Evolutionary conservation across 2,329 filamentous ascomycete genomes (phyloP).

Genomic region (Parascedosporium putredinis): DNA sequence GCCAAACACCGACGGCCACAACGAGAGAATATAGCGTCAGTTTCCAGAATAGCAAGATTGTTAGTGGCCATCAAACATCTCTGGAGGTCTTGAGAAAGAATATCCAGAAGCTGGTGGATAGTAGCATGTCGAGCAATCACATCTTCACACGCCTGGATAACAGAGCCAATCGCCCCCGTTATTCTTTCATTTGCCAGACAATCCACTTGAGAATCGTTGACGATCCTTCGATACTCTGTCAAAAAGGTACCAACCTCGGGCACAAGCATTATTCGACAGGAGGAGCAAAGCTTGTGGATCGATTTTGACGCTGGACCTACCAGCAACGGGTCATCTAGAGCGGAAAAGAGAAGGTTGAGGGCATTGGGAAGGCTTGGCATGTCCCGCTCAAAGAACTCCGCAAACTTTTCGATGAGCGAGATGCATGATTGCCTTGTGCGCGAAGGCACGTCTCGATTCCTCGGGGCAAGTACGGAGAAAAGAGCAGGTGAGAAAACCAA

Average conservation of each 20-base stretch:
- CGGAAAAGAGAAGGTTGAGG: conserved; percentile 63
- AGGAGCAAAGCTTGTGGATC: conserved; percentile 64
- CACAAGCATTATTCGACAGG: conserved; percentile 60
- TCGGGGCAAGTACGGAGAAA: conserved; percentile 41
- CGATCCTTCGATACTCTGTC: conserved; percentile 56
- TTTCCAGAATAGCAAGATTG: not conserved
- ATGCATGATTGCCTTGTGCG: conserved; percentile 59
- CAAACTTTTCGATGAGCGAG: conserved; percentile 60
- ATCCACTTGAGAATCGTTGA: conserved; percentile 45
- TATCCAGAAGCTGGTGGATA: conserved; percentile 10
- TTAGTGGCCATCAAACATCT: not conserved
- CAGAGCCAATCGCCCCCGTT: conserved; percentile 61
- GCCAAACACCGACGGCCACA: conserved; percentile 8
- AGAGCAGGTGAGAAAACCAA: conserved; percentile 52
- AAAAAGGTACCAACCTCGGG: conserved; percentile 59
- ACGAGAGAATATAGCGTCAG: not conserved
- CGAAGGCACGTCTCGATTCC: conserved; percentile 43
- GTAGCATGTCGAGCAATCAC: conserved; percentile 42
- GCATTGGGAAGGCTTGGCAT: conserved; percentile 56
- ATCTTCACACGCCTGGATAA: conserved; percentile 60
- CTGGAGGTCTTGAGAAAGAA: conserved; percentile 10
- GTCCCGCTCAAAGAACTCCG: conserved; percentile 66
- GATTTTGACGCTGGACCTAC: conserved; percentile 63
- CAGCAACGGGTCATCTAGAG: conserved; percentile 51
- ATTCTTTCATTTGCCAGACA: conserved; percentile 62